A percentile compares a stretch with the other conserved stretches of the same genome.
Conservation (phyloP, 768 basidiomycete genomes). For the Pleurotus djamor region DNA sequence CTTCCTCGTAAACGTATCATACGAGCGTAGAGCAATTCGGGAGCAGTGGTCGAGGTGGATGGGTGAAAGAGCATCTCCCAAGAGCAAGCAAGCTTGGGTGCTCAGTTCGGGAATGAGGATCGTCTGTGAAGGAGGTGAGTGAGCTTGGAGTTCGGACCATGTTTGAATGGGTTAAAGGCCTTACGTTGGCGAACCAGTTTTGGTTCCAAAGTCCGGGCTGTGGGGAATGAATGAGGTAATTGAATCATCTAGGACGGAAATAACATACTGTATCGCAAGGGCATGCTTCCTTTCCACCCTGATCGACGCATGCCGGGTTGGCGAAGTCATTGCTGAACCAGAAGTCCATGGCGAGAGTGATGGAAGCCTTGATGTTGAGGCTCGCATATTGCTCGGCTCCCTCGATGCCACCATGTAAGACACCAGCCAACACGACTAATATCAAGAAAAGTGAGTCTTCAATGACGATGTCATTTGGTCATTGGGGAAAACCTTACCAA, state of each 20-base stretch:
- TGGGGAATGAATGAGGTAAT: not conserved
- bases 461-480: not conserved
- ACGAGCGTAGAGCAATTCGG: constrained; percentile 48
- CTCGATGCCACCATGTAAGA: constrained; percentile 50
- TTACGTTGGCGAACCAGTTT: constrained; percentile 63
- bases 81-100: constrained; percentile 52
- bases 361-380: constrained; percentile 33
- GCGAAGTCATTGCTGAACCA: constrained; percentile 66
- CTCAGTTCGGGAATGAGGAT: constrained; percentile 63
- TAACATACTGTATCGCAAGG: constrained; percentile 45
- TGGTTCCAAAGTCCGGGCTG: constrained; percentile 44
- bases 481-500: constrained; percentile 31
- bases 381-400: constrained; percentile 40
- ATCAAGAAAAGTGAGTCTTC: not conserved
- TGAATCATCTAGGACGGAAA: not conserved
- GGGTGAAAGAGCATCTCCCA: constrained; percentile 43
- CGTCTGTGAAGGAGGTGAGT: constrained; percentile 28
- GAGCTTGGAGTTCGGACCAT: not conserved
- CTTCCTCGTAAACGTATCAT: constrained; percentile 38
- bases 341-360: constrained; percentile 52
- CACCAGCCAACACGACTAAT: constrained; percentile 50
- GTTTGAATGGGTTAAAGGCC: constrained; percentile 10
- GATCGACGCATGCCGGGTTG: constrained; percentile 48
- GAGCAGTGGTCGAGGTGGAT: constrained; percentile 43
- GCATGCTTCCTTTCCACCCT: constrained; percentile 49